Base-by-base conservation (phyloP, 495 filamentous ascomycete genomes). In the Penicillium verhagenii region DNA sequence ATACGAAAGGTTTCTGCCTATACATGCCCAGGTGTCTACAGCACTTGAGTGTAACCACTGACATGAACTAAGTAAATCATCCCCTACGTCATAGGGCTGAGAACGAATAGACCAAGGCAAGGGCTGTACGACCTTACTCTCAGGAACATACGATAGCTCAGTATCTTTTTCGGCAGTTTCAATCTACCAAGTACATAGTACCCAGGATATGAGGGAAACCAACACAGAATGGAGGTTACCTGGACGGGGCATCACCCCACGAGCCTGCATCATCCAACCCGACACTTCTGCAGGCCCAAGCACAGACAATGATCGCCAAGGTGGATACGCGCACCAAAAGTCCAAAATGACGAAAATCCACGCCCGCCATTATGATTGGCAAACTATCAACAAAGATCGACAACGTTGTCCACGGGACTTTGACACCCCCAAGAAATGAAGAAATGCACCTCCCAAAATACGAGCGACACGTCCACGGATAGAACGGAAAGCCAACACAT, bases 71-170 rank as follows among this genome's bases (percentile, higher is more conserved):
- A 26, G 29, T 19, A 14, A 29, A 18, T 42, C 10, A 18, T 19
- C 16, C 47, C 54, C 55, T 53, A 61, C 64, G 64, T 67, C 64
- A 67, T 67, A 67, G 47, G 61, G 64, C 64, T 67, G 60, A 63
- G 9, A 23, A 31, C 16, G 14, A 39, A 26, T 18, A 40, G 37
- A 10, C 4, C 21, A 11, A 20, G 16, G 56, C 39, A 58, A 57
- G 55, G 54, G 35, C 14, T 25, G 3, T 19, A 11, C 16, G 11
- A 50, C 37, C 37, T 53, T 53, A 5, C 56, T 49, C 50, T 28
- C 33, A 39, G 20, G 23, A 52, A 43, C 49, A 52, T 38, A 43
- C 24, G 16, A 29, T 40, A 9, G 1, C 25, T 33, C 40, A 26
- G 16, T 33, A 13, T 39, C 5, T 31, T 11, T 31, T 31, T 31